A percentile compares a stretch with the other conserved stretches of the same genome.
phyloP scores from a whole-genome alignment of 306 rosid species.

The Canavalia gladiata region DNA sequence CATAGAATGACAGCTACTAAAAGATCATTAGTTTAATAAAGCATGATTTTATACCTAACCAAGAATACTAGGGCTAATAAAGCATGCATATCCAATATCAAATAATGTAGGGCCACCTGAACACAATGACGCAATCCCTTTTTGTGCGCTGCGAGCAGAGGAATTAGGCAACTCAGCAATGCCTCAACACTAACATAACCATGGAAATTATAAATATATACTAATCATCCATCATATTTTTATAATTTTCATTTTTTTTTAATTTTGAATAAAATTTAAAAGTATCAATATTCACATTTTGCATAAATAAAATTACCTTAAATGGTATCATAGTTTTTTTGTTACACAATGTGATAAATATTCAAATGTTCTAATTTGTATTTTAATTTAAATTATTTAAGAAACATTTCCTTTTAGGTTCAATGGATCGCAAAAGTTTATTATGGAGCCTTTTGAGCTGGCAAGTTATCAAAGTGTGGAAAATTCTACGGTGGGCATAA shows the following conservation, averaged over 20 bases:
- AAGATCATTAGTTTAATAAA: conserved; percentile 12
- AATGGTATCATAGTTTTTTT: too few species aligned
- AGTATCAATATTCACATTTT: background rate
- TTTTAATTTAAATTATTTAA: background rate
- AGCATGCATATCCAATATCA: background rate
- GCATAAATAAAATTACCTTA: background rate
- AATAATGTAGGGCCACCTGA: conserved; percentile 6
- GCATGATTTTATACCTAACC: conserved; percentile 28
- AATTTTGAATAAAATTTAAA: background rate
- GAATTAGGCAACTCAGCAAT: background rate
- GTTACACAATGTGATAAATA: background rate
- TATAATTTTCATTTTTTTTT: background rate
- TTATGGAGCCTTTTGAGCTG: too few species aligned
- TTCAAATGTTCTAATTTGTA: background rate
- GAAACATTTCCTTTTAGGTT: background rate
- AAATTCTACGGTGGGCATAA: too few species aligned
- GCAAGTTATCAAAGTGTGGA: too few species aligned
- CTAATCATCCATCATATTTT: too few species aligned
- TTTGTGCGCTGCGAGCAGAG: background rate
- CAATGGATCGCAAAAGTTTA: background rate
- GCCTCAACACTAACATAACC: too few species aligned
- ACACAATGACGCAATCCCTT: background rate
- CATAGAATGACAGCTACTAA: background rate
- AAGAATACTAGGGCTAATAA: background rate
- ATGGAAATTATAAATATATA: too few species aligned